Conservation (phyloP, 2,329 filamentous ascomycete genomes). For the Calonectria henricotiae region DNA sequence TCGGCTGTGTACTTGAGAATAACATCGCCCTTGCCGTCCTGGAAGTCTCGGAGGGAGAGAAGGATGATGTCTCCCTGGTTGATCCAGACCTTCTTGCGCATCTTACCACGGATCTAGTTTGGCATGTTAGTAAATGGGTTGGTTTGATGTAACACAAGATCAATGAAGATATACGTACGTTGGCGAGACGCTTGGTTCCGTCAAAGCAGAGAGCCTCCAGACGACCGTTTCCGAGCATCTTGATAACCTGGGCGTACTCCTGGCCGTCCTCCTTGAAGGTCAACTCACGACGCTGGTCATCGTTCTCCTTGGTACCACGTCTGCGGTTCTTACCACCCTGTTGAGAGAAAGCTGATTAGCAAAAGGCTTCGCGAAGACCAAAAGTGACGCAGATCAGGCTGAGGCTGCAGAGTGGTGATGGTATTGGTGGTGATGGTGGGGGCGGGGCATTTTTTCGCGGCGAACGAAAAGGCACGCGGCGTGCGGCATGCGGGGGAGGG, state of each 20-base stretch:
- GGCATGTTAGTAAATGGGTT: conserved; percentile 76
- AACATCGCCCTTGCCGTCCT: conserved; percentile 97
- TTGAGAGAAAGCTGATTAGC: conserved; percentile 48
- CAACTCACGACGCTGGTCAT: conserved; percentile 98
- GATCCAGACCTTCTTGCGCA: conserved; percentile 99
- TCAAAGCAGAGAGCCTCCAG: conserved; percentile 97
- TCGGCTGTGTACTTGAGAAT: conserved; percentile 97
- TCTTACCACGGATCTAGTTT: conserved; percentile 82
- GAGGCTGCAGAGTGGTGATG: conserved; percentile 36
- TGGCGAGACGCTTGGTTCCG: conserved; percentile 70
- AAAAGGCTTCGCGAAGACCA: background rate
- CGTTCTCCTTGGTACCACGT: conserved; percentile 99
- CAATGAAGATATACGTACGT: conserved; percentile 54
- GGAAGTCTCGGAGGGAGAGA: conserved; percentile 90
- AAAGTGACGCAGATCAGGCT: background rate
- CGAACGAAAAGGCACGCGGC: conserved; percentile 12
- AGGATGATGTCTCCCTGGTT: conserved; percentile 98
- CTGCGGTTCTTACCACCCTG: conserved; percentile 98
- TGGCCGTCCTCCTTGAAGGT: conserved; percentile 99
- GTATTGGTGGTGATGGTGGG: conserved; percentile 49
- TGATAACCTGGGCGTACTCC: conserved; percentile 73
- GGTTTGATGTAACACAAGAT: background rate
- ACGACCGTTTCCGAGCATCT: conserved; percentile 97
- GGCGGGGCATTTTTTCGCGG: conserved; percentile 49
- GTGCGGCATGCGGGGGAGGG: conserved; percentile 24